A percentile compares a stretch with the other conserved stretches of the same genome.
phyloP scores from a whole-genome alignment of 2,329 filamentous ascomycete species.

The Arthrobotrys conoides region DNA sequence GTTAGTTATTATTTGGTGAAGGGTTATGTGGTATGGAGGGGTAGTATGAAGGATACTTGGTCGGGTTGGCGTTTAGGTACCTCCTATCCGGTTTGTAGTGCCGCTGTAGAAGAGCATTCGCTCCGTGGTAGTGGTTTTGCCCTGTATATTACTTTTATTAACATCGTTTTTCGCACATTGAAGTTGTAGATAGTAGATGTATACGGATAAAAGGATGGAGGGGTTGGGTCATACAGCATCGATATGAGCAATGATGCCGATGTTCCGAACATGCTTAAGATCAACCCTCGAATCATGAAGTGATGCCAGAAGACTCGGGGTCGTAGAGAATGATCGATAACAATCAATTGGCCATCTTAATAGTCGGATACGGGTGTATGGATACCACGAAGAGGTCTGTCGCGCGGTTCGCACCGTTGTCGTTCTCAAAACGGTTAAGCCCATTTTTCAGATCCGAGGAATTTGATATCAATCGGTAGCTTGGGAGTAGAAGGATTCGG shows the following conservation, averaged over 20 bases:
- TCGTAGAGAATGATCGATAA: constrained; percentile 42
- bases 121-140: constrained; percentile 97
- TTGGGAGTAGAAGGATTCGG: neutral
- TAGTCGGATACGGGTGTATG: constrained; percentile 49
- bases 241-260: constrained; percentile 98
- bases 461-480: constrained; percentile 8
- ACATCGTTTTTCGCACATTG: constrained; percentile 68
- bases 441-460: constrained; percentile 8
- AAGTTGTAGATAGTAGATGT: constrained; percentile 64
- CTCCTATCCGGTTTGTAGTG: constrained; percentile 73
- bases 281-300: constrained; percentile 53
- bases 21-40: neutral
- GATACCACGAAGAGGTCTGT: constrained; percentile 24
- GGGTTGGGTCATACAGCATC: constrained; percentile 76
- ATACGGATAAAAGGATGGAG: constrained; percentile 67
- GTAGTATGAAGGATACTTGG: constrained; percentile 46
- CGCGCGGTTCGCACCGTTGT: constrained; percentile 45
- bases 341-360: constrained; percentile 36
- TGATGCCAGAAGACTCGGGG: constrained; percentile 27
- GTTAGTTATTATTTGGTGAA: neutral
- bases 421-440: constrained; percentile 32
- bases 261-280: constrained; percentile 79
- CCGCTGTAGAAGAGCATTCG: constrained; percentile 98
- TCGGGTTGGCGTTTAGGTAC: constrained; percentile 40
- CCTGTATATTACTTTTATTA: constrained; percentile 70